Evolutionary conservation across 257 asterid species (phyloP).

Genomic region (Leonotis leonurus): DNA sequence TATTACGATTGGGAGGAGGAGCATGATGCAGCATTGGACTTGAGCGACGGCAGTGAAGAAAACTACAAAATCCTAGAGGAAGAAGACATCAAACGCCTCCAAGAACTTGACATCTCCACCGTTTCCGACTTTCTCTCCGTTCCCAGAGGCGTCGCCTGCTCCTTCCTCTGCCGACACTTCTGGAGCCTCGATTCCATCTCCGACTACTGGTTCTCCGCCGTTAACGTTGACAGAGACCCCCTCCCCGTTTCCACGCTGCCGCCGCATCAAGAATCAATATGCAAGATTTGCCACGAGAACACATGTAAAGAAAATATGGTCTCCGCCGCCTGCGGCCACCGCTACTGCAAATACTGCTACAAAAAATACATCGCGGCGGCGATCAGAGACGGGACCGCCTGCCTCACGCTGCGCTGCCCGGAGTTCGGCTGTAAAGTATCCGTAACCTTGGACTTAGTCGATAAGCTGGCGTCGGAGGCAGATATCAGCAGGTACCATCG

Average conservation of each 20-base stretch:
- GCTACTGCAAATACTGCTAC: slow-evolving; percentile 23
- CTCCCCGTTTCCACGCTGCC: background rate
- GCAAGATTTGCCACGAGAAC: slow-evolving; percentile 16
- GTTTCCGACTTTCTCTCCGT: slow-evolving; percentile 17
- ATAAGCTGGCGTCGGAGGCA: background rate
- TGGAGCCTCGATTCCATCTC: slow-evolving; percentile 27
- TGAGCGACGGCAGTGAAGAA: background rate
- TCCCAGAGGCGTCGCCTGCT: slow-evolving; percentile 15
- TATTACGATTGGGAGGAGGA: background rate
- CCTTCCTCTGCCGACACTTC: slow-evolving; percentile 8
- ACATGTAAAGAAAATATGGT: background rate
- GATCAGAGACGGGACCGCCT: slow-evolving; percentile 31
- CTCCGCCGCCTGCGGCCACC: slow-evolving; percentile 27
- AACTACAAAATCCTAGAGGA: slow-evolving; percentile 16
- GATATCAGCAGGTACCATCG: slow-evolving; percentile 5
- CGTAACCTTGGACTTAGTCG: slow-evolving; percentile 15
- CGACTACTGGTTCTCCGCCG: slow-evolving; percentile 39
- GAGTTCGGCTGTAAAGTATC: slow-evolving; percentile 9
- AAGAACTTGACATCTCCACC: slow-evolving; percentile 8
- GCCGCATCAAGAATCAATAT: background rate
- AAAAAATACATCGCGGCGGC: slow-evolving; percentile 7
- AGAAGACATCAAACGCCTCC: slow-evolving; percentile 14
- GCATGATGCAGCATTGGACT: no score
- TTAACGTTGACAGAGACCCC: background rate
- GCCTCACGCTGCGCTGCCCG: slow-evolving; percentile 33